Evolutionary conservation across 2,329 filamentous ascomycete species (phyloP).

Genomic region (Malbranchea cinnamomea): DNA sequence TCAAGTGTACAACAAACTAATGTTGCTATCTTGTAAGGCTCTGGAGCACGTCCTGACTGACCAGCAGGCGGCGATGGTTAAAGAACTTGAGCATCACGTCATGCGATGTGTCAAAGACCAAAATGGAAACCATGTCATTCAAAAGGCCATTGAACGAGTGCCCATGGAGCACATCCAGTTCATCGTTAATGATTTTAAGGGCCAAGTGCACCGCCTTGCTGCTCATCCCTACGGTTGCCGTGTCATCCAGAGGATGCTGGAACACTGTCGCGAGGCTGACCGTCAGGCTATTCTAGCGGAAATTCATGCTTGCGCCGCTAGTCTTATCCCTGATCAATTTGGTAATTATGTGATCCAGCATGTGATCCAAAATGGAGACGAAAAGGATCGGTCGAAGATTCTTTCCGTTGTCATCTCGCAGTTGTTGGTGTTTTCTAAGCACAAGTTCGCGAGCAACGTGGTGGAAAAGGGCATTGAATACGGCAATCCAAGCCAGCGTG

Average conservation of each 20-base stretch:
- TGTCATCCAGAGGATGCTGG: conserved; percentile 82
- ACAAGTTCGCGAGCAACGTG: conserved; percentile 95
- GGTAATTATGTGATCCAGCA: conserved; percentile 97
- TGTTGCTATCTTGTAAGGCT: conserved; percentile 38
- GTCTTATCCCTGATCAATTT: conserved; percentile 71
- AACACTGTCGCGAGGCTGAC: conserved; percentile 60
- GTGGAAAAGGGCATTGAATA: conserved; percentile 80
- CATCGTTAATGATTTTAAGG: conserved; percentile 66
- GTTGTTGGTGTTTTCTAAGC: conserved; percentile 65
- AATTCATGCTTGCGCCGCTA: conserved; percentile 55
- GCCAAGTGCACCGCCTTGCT: conserved; percentile 58
- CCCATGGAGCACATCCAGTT: conserved; percentile 68
- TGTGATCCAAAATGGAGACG: conserved; percentile 63
- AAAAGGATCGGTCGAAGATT: conserved; percentile 57
- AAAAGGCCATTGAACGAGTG: conserved; percentile 76
- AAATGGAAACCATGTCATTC: conserved; percentile 93
- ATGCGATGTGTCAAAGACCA: conserved; percentile 67
- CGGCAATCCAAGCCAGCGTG: conserved; percentile 54
- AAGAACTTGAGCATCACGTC: conserved; percentile 65
- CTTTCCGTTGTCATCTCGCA: conserved; percentile 58
- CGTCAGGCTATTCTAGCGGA: conserved; percentile 61
- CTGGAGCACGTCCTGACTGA: conserved; percentile 83
- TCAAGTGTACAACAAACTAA: conserved; percentile 1
- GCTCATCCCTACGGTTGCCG: conserved; percentile 78
- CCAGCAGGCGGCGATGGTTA: conserved; percentile 70